These are phyloP conservation scores for Podosphaera xanthii DNA, from an alignment of 2,329 filamentous ascomycete genomes.

Conservation along the genomic window DNA sequence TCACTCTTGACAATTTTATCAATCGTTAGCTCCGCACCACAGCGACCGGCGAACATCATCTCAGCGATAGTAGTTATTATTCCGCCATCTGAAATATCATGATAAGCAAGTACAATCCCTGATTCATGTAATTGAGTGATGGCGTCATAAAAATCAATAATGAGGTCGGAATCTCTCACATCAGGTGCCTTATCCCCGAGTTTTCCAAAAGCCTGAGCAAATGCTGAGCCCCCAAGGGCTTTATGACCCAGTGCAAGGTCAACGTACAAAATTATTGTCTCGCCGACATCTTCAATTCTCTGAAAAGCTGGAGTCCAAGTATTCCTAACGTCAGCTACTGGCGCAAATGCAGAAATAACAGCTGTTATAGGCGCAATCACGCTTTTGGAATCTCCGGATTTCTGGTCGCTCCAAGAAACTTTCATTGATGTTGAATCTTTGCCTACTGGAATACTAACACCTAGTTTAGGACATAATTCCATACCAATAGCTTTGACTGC, in stretches of 20 bases:
- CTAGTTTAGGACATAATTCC: constrained; percentile 76
- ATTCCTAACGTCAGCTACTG: constrained; percentile 57
- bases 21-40: constrained; percentile 65
- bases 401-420: constrained; percentile 67
- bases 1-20: constrained; percentile 46
- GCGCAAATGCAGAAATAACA: constrained; percentile 74
- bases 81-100: constrained; percentile 84
- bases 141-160: constrained; percentile 84
- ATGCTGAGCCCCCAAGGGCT: constrained; percentile 70
- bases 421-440: constrained; percentile 99
- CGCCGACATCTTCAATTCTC: constrained; percentile 65
- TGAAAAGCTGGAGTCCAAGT: constrained; percentile 89
- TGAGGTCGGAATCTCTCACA: constrained; percentile 55
- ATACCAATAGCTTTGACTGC: constrained; percentile 83
- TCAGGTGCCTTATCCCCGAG: constrained; percentile 71
- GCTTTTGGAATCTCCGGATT: constrained; percentile 46
- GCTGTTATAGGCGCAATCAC: constrained; percentile 83
- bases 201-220: constrained; percentile 74
- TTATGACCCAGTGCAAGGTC: constrained; percentile 65
- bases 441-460: constrained; percentile 81
- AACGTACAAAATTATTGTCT: constrained; percentile 73
- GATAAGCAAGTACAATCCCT: constrained; percentile 69
- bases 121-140: constrained; percentile 42
- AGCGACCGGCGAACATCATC: constrained; percentile 96
- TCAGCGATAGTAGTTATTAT: constrained; percentile 76